Evolutionary conservation across 441 rosid genomes (phyloP).

Genomic region (Codiaeum variegatum): DNA sequence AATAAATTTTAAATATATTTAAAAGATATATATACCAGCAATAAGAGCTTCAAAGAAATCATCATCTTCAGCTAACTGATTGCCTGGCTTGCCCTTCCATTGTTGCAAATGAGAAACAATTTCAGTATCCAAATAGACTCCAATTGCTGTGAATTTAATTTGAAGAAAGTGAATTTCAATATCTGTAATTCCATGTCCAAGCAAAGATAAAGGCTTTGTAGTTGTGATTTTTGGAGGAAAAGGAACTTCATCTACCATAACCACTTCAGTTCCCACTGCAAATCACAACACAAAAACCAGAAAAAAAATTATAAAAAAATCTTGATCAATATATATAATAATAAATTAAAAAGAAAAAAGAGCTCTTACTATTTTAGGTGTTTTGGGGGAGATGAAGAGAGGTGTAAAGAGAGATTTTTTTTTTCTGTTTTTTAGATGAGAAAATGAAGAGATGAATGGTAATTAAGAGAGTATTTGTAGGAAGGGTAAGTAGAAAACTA

Average conservation of each 20-base stretch:
- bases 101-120: constrained; percentile 44
- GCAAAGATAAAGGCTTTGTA: constrained; percentile 57
- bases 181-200: constrained; percentile 88
- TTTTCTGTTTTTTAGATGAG: background rate
- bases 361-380: background rate
- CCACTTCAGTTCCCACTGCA: constrained; percentile 66
- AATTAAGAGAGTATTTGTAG: background rate
- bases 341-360: background rate
- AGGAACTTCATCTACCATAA: constrained; percentile 66
- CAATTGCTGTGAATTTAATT: constrained; percentile 89
- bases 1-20: too few relatives aligned
- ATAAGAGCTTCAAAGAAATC: constrained; percentile 72
- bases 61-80: constrained; percentile 55
- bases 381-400: background rate
- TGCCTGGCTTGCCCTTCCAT: constrained; percentile 76
- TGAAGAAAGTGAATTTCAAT: constrained; percentile 89
- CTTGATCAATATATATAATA: too few relatives aligned
- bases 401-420: background rate
- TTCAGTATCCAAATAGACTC: constrained; percentile 76
- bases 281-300: background rate
- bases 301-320: background rate
- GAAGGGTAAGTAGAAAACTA: background rate
- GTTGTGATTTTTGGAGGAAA: constrained; percentile 57
- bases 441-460: background rate
- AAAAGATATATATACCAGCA: constrained; percentile 33